Conservation (phyloP, 2,329 filamentous ascomycete genomes). For the Endoconidiophora polonica region DNA sequence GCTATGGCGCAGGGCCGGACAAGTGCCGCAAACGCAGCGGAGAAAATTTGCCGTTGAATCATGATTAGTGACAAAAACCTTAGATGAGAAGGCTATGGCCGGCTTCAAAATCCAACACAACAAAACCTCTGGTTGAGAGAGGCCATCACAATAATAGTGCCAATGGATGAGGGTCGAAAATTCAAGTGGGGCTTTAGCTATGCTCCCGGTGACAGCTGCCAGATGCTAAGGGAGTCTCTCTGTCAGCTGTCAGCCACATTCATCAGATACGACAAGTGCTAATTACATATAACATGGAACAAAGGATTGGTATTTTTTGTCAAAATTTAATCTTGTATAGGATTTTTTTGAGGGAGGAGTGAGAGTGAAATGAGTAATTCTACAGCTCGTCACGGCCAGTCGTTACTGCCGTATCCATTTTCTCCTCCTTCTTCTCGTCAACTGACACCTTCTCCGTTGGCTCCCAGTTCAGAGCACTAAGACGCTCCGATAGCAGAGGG, state of each 20-base stretch:
- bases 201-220: slow-evolving; percentile 3
- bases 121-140: too few relatives aligned
- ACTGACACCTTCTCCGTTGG: slow-evolving; percentile 33
- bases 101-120: too few relatives aligned
- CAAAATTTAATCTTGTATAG: not conserved
- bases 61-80: not conserved
- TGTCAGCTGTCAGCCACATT: not conserved
- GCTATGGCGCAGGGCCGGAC: slow-evolving; percentile 2
- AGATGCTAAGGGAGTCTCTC: not conserved
- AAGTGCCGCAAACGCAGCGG: slow-evolving; percentile 2
- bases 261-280: too few relatives aligned
- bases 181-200: slow-evolving; percentile 6
- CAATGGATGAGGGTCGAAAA: slow-evolving; percentile 7
- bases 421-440: slow-evolving; percentile 21
- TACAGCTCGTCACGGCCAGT: slow-evolving; percentile 61
- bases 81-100: too few relatives aligned
- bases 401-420: slow-evolving; percentile 41
- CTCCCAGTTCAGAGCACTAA: slow-evolving; percentile 81
- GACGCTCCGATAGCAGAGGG: slow-evolving; percentile 82
- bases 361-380: slow-evolving; percentile 9
- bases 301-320: not conserved
- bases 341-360: not conserved
- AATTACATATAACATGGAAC: not conserved
- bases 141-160: not conserved
- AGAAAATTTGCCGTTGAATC: slow-evolving; percentile 8